Percentiles rank a stretch among this genome's conserved stretches.
Conservation (phyloP, 1,284 basidiomycete genomes). For the Ustilago vetiveriae region DNA sequence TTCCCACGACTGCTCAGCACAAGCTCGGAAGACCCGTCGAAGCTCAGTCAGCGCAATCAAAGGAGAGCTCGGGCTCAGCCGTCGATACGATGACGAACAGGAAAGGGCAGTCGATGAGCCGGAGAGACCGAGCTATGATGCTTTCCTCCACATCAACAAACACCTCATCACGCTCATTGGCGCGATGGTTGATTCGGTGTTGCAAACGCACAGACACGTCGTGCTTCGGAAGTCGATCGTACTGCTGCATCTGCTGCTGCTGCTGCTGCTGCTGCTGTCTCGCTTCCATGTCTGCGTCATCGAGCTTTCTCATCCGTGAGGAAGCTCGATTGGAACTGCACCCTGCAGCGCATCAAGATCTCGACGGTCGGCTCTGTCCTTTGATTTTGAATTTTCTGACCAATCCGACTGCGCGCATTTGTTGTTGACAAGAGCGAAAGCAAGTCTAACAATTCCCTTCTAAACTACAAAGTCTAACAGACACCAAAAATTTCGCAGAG, state of each 20-base stretch:
- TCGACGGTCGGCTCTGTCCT: not conserved
- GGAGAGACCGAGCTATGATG: too few species aligned
- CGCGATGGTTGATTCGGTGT: not conserved
- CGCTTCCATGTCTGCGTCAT: constrained; percentile 2
- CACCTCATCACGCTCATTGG: not conserved
- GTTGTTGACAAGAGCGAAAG: not conserved
- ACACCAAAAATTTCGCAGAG: not conserved
- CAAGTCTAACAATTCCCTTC: not conserved
- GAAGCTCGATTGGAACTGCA: constrained; percentile 1
- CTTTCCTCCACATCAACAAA: not conserved
- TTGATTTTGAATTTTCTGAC: constrained; percentile 17
- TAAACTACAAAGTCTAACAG: not conserved
- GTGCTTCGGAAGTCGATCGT: too few species aligned
- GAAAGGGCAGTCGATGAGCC: not conserved
- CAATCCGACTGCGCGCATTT: constrained; percentile 23
- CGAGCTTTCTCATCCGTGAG: not conserved
- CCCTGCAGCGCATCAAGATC: constrained; percentile 11
- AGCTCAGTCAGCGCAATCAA: not conserved
- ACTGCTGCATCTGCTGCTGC: too few species aligned
- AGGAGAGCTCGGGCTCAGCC: too few species aligned
- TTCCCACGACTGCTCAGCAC: not conserved
- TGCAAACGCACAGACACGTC: not conserved
- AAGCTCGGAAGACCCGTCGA: not conserved
- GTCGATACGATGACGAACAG: not conserved
- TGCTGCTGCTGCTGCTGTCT: not conserved